These are phyloP conservation scores for Blastobotrys elegans DNA, from an alignment of 1,139 yeast species.

Conservation along the genomic window DNA sequence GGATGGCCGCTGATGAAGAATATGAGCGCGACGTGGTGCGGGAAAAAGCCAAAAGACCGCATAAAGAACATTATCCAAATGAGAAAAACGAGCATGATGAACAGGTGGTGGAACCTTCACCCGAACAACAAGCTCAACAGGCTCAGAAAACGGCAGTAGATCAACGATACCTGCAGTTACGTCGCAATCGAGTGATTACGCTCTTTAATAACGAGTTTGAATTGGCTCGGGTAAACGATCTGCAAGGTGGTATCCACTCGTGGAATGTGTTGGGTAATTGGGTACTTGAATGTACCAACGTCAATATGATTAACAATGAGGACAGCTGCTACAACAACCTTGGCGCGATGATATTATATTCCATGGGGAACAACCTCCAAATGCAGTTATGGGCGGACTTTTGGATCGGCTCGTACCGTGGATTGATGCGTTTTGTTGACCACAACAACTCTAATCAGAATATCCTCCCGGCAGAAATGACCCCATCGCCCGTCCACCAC, in stretches of 20 bases:
- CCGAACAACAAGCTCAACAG: neutral
- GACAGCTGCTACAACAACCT: neutral
- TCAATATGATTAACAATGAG: neutral
- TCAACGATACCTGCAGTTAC: neutral
- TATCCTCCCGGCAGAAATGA: neutral
- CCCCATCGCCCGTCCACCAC: neutral
- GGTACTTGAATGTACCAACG: neutral
- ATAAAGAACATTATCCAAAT: neutral
- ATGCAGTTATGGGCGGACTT: constrained; percentile 9
- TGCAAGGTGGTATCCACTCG: neutral
- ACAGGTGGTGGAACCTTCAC: no score
- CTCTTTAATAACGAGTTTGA: constrained; percentile 3
- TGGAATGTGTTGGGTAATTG: constrained; percentile 1
- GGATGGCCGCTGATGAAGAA: neutral
- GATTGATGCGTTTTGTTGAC: neutral
- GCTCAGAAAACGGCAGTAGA: neutral
- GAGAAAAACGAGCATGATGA: no score
- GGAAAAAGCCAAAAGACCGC: neutral
- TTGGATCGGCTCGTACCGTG: constrained; percentile 1
- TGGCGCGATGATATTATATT: constrained; percentile 1
- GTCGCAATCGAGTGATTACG: neutral
- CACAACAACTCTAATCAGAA: neutral
- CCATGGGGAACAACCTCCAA: neutral
- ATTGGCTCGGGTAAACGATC: neutral
- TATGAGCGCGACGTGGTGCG: neutral